These are phyloP conservation scores for baker's yeast (Saccharomyces cerevisiae) DNA, from an alignment of 805 yeast genomes.

Conservation along the genomic window DNA sequence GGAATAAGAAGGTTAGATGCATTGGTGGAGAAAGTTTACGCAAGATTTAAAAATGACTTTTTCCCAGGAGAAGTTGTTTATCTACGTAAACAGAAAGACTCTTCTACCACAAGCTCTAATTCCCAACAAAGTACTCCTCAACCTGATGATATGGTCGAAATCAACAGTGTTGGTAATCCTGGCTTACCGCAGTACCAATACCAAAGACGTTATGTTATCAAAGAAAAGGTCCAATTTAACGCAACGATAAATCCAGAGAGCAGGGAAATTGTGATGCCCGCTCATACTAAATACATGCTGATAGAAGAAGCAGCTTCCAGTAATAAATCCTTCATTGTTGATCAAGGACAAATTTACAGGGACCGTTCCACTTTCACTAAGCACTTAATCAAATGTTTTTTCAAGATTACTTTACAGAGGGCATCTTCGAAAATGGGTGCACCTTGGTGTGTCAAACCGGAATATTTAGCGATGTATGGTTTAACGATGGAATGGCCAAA, in stretches of 20 bases:
- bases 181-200: slow-evolving; percentile 10
- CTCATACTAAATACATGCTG: slow-evolving; percentile 63
- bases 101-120: slow-evolving; percentile 1
- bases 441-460: slow-evolving; percentile 87
- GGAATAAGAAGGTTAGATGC: slow-evolving; percentile 74
- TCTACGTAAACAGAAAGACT: slow-evolving; percentile 34
- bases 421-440: slow-evolving; percentile 83
- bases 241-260: slow-evolving; percentile 32
- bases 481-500: slow-evolving; percentile 30
- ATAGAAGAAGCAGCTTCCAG: slow-evolving; percentile 41
- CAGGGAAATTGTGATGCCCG: slow-evolving; percentile 37
- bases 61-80: slow-evolving; percentile 85
- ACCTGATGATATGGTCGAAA: slow-evolving; percentile 7
- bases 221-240: slow-evolving; percentile 80
- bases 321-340: slow-evolving; percentile 56
- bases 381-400: slow-evolving; percentile 79
- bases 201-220: slow-evolving; percentile 43
- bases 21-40: slow-evolving; percentile 80
- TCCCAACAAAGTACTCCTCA: slow-evolving; percentile 18
- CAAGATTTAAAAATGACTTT: slow-evolving; percentile 67
- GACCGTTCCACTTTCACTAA: slow-evolving; percentile 86
- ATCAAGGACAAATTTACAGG: slow-evolving; percentile 64
- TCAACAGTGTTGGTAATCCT: neutral
- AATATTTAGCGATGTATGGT: slow-evolving; percentile 38
- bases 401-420: slow-evolving; percentile 58